Evolutionary conservation across 306 rosid species (phyloP), one percentile per base, ranked within the genome.

Genomic region (Astragalus glycyphyllos): DNA sequence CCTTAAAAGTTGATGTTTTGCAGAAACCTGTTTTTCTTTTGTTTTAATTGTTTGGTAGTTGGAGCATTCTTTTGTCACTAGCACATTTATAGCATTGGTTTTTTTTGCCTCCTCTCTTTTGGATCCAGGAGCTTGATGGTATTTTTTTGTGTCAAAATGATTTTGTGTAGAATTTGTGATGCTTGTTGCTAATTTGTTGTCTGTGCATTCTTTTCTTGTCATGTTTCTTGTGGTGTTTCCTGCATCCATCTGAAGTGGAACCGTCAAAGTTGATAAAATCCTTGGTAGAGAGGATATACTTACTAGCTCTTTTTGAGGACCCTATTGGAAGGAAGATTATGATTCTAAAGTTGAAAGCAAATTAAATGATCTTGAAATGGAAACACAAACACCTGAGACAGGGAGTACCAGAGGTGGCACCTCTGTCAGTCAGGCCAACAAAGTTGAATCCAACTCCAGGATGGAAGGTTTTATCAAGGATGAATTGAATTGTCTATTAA

Each of bases 161-260:
- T 59, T 50, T 61, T 60, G 26, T 40, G 16, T 74, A 11, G 50
- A 14, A 41, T 66, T 5, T 65, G 41, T 32, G 50, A 5, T 65
- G 38, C 12, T 41, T 44, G 66, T 65, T 65, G 47, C 41, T 68
- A 44, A 23, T 29, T 48, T 73, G 34, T 14, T 13, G 44, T 65
- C 26, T 63, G 14, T 71, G 74, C 64, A 35, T 63, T 49, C 40
- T 55, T 42, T 51, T 51, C 41, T 65, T 16, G n/a, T 45, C 41
- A 15, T 46, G 26, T 34, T 76, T 73, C 44, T 66, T 78, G 81
- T 74, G 68, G 84, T 92, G 81, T 85, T 84, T 90, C 80, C 79
- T 86, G 84, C 67, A 88, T 87, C 89, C 89, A 65, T 88, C 89
- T 68, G 87, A 88, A 82, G 91, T 80, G 82, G 87, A 80, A 78